Evolutionary conservation across 2,329 filamentous ascomycete species (phyloP), one percentile per base, ranked within the genome.

Genomic region (Escovopsis weberi): DNA sequence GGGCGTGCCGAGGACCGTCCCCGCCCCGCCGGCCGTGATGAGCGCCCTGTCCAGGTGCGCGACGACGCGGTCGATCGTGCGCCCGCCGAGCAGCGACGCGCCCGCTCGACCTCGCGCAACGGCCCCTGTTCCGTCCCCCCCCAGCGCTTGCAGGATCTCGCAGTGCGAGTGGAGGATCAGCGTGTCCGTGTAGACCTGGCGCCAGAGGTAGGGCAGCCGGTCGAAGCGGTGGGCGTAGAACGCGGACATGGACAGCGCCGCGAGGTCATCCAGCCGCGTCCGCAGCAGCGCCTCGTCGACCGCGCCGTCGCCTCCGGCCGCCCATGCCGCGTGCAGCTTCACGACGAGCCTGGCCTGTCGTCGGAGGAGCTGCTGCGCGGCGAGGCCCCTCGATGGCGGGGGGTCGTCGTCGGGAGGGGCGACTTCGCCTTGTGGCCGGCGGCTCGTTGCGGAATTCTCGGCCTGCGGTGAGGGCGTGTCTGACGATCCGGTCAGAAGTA

Each of bases 11-110:
- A 83, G 66, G 1, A 55, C 45, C 28, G 57, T 48, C 0, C 71
- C 67, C 1, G 75, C 74, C 0, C 73, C 81, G 1, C 82, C 84
- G 0, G 84, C 75, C 42, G 87, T 72, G 38, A 94, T 85, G 37
- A 93, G 61, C 0, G 82, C 80, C 58, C 79, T 77, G 53, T 95
- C 88, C 2, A 96, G 68, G 1, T 70, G 62, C 42, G 70, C 69
- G 32, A 94, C 72, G 2, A 82, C 66, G 2, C 67, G 58, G 32
- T 74, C 68, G 4, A 87, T 55, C 3, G 47, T 42, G 8, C 43
- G 40, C 26, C 52, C 50, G 6, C 50, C 43, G 2, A 49, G 45
- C 10, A 37, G 38, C 3, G 28, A 39, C 8, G 38, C 3, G 28
- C 39, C 8, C 34, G 15, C 15, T 15, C 15, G 15, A 15, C 15